Base-by-base conservation (phyloP, 2,329 filamentous ascomycete species). In the Triangularia verruculosa region DNA sequence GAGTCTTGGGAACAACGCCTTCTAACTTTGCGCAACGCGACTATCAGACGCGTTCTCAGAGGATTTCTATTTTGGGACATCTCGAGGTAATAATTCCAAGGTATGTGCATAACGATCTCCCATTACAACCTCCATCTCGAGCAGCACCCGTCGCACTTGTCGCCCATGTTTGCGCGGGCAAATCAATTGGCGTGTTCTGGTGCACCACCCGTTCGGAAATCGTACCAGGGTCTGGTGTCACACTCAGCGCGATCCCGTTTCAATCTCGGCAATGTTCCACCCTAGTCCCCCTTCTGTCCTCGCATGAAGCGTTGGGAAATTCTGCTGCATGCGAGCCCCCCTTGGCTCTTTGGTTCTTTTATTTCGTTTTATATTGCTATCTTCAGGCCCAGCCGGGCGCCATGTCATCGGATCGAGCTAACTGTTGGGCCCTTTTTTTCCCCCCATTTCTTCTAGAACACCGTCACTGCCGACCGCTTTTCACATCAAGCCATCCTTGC, bases 181-280 rank as follows among this genome's bases (percentile, higher is more conserved):
- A 66, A 69, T 68, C 65, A 64, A 62, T 61, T 59, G 55, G 61
- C 28, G 43, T 56, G 56, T 64, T 65, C 61, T 60, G 55, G 56
- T 55, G 63, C 69, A 66, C 59, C 61, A 56, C 67, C 55, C 27
- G 60, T 63, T 67, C 66, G 68, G 64, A 65, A 69, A 63, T 64
- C 52, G 57, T 57, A 59, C 69, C 65, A 69, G 69, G 69, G 68
- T 67, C 57, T 66, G 53, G 61, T 64, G 63, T 62, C 63, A 68
- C 61, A 62, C 57, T 67, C 68, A 68, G 69, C 68, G 64, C 67
- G 66, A 70, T 73, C 71, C 72, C 73, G 72, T 72, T 72, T 74
- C 73, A 77, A 76, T 78, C 69, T 77, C 76, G 75, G 74, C 74
- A 76, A 71, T 72, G 74, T 75, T 74, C 72, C 73, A 74, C 73